phyloP scores from a whole-genome alignment of 257 asterid genomes.

The Ophiorrhiza pumila region DNA sequence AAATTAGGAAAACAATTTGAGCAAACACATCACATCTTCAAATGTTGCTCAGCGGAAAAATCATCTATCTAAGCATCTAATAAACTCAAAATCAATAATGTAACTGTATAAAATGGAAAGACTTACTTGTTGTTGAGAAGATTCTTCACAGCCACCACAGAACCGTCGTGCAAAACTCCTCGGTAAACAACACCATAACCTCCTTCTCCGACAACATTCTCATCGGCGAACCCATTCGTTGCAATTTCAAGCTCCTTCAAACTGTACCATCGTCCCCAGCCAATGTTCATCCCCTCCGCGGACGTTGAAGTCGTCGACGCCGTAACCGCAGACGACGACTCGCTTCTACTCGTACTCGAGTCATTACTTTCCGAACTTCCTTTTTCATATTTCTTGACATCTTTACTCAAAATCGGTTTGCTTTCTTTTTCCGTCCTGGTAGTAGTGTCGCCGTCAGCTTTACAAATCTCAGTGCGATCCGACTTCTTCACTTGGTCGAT shows the following conservation, averaged over 20 bases:
- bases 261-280: conserved; percentile 80
- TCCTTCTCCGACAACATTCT: conserved; percentile 82
- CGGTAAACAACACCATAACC: conserved; percentile 84
- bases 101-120: background rate
- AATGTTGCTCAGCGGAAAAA: background rate
- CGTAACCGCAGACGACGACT: conserved; percentile 68
- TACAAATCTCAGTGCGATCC: conserved; percentile 35
- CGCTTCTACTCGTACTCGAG: conserved; percentile 68
- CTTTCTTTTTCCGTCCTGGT: conserved; percentile 27
- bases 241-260: conserved; percentile 66
- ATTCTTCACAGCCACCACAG: conserved; percentile 71
- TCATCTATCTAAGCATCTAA: background rate
- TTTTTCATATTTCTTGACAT: conserved; percentile 38
- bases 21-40: background rate
- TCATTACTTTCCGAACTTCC: conserved; percentile 73
- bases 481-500: conserved; percentile 24
- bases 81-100: background rate
- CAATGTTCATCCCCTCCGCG: conserved; percentile 53
- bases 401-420: conserved; percentile 42
- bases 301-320: conserved; percentile 39
- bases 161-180: conserved; percentile 57
- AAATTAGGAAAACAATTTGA: background rate
- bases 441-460: conserved; percentile 8
- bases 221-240: conserved; percentile 50
- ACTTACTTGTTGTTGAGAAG: conserved; percentile 78